Percentiles rank a stretch among this genome's conserved stretches.
These are phyloP conservation scores for Hansenula sp. DNA, from an alignment of 1,139 yeast genomes.

Conservation along the genomic window DNA sequence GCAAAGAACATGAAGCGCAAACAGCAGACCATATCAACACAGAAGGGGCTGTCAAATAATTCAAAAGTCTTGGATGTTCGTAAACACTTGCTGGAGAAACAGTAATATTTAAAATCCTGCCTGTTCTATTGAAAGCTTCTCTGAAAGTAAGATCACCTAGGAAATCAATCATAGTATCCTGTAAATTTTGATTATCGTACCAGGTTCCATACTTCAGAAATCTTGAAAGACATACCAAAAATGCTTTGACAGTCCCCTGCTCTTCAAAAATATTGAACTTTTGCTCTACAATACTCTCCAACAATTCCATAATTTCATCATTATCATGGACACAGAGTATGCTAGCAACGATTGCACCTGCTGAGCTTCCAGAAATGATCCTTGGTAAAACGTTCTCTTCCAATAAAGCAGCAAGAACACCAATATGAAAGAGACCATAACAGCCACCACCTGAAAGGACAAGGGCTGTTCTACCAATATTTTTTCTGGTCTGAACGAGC, in stretches of 20 bases:
- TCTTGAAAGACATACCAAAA: conserved; percentile 46
- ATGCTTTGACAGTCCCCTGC: conserved; percentile 36
- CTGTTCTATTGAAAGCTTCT: conserved; percentile 88
- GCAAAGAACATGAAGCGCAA: conserved; percentile 93
- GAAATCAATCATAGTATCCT: conserved; percentile 68
- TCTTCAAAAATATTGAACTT: conserved; percentile 71
- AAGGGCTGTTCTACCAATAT: conserved; percentile 90
- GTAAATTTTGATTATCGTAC: conserved; percentile 73
- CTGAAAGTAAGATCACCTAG: conserved; percentile 93
- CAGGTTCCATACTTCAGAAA: conserved; percentile 64
- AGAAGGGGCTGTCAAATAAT: conserved; percentile 92
- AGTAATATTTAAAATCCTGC: conserved; percentile 79
- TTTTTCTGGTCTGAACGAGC: conserved; percentile 82
- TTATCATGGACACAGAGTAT: conserved; percentile 77
- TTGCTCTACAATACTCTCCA: conserved; percentile 49
- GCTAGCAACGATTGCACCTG: conserved; percentile 94
- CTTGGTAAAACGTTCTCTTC: conserved; percentile 78
- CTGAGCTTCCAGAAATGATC: conserved; percentile 92
- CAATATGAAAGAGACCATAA: conserved; percentile 89
- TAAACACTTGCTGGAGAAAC: conserved; percentile 83
- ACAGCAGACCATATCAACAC: conserved; percentile 96
- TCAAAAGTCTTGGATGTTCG: conserved; percentile 78
- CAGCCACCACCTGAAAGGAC: conserved; percentile 95
- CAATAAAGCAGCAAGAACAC: conserved; percentile 76
- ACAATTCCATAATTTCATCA: conserved; percentile 60